Conservation (phyloP, 78 protist species). For the Capsaspora owczarzaki region DNA sequence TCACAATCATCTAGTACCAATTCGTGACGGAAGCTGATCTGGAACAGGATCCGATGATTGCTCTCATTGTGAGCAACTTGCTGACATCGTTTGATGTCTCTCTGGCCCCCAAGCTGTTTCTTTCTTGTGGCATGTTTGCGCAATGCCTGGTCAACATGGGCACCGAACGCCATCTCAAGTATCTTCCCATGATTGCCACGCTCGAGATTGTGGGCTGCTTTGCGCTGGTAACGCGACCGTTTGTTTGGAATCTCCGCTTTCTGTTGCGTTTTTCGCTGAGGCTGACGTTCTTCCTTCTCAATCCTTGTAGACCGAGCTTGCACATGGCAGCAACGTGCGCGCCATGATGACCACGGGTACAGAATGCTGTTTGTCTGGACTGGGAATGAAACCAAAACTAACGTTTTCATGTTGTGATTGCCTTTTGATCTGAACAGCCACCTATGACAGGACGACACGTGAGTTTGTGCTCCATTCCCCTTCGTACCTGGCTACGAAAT, state of each 20-base stretch:
- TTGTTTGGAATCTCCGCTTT: no score
- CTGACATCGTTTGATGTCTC: not conserved
- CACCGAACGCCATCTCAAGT: not conserved
- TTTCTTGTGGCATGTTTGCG: not conserved
- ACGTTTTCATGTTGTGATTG: no score
- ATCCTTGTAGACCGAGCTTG: not conserved
- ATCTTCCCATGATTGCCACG: not conserved
- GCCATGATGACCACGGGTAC: conserved; percentile 23
- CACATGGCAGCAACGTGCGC: conserved; percentile 44
- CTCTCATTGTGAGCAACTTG: not conserved
- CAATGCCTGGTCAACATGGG: not conserved
- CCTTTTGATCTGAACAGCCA: no score
- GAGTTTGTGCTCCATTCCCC: conserved; percentile 33
- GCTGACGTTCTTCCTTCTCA: not conserved
- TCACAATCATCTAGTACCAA: not conserved
- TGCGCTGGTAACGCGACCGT: not conserved
- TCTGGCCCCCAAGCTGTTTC: not conserved
- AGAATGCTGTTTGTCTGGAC: no score
- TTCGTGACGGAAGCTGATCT: not conserved
- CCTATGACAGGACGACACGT: conserved; percentile 16
- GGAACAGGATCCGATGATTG: not conserved
- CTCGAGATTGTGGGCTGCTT: not conserved
- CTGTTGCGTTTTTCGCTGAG: no score
- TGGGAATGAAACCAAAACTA: no score
- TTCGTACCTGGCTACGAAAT: no score